A percentile compares a stretch with the other conserved stretches of the same genome.
phyloP scores from a whole-genome alignment of 2,329 filamentous ascomycete species.

The Aspergillus amoenus region DNA sequence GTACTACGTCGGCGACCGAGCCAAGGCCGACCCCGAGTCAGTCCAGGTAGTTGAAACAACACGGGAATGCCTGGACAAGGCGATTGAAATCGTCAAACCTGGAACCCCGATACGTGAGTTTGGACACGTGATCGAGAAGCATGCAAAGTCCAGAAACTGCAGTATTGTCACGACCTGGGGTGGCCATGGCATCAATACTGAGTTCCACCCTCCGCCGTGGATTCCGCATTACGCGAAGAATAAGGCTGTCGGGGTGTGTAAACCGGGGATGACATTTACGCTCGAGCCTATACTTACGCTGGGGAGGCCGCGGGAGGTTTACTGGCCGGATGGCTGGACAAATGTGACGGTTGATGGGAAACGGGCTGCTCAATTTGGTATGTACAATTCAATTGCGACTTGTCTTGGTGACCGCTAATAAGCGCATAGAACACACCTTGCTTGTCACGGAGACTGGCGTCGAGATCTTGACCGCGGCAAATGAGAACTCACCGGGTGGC shows the following conservation, averaged over 20 bases:
- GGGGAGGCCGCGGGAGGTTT: slow-evolving; percentile 80
- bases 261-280: slow-evolving; percentile 92
- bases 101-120: slow-evolving; percentile 83
- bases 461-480: slow-evolving; percentile 70
- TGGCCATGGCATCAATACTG: slow-evolving; percentile 83
- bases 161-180: slow-evolving; percentile 88
- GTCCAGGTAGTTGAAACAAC: slow-evolving; percentile 84
- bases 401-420: slow-evolving; percentile 10
- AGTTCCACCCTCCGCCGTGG: slow-evolving; percentile 88
- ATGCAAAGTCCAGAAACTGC: slow-evolving; percentile 75
- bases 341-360: slow-evolving; percentile 84
- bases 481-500: slow-evolving; percentile 68
- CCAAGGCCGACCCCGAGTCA: slow-evolving; percentile 73
- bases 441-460: slow-evolving; percentile 77
- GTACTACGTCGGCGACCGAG: slow-evolving; percentile 86
- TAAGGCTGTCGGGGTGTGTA: slow-evolving; percentile 85
- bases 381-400: background rate
- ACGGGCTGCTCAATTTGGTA: slow-evolving; percentile 79
- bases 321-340: slow-evolving; percentile 96
- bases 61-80: slow-evolving; percentile 75
- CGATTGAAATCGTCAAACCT: slow-evolving; percentile 84
- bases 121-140: slow-evolving; percentile 81
- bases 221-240: slow-evolving; percentile 95
- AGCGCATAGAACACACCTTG: slow-evolving; percentile 64
- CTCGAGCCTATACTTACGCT: slow-evolving; percentile 94